Base-by-base conservation (phyloP, 306 rosid genomes). In the Ochetophila trinervis region DNA sequence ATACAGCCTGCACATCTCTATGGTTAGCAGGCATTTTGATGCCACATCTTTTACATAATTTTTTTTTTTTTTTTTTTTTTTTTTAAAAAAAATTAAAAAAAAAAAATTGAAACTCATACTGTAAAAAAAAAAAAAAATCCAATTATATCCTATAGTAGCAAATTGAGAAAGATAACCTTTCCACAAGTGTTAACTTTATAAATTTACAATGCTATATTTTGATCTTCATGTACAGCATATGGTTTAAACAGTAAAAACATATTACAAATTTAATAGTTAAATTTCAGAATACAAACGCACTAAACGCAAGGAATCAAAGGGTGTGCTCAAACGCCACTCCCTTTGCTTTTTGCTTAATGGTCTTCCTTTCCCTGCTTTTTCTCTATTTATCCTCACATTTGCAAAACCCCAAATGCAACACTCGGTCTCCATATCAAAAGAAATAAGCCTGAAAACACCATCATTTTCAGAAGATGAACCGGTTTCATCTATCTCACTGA, bases 281-380 rank as follows among this genome's bases (percentile, higher is more conserved):
- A 74, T 32, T 42, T 83, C 92, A 51, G 90, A 85, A 67, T 92
- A 80, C 83, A 92, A 72, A 74, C 95, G 79, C 58, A 92, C 98
- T 67, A 92, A 80, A 45, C 72, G 78, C 57, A 89, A 69, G 36
- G 95, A 83, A 50, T 85, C 84, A 57, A 92, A 92, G 47, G 96
- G 75, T 61, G 87, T 85, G 44, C 72, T 83, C 72, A 92, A 72
- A 61, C 87, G 86, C 95, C 95, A 92, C 36, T 89, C 91, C 79
- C 91, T 79, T 79, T 85, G 98, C 64, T 89, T 92, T 76, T 84
- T 92, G 81, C 67, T 92, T 57, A 92, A 84, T 18, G 95, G 95
- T 84, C 95, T 84, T 69, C 98, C 96, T 82, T 92, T 92, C 61
- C 98, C 98, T 20, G 97, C 85, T 48, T 88, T 91, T 69, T 82